Percentiles rank a stretch among this genome's conserved stretches.
Evolutionary conservation across 345 rosid genomes (phyloP).

Genomic region (Jatropha curcas): DNA sequence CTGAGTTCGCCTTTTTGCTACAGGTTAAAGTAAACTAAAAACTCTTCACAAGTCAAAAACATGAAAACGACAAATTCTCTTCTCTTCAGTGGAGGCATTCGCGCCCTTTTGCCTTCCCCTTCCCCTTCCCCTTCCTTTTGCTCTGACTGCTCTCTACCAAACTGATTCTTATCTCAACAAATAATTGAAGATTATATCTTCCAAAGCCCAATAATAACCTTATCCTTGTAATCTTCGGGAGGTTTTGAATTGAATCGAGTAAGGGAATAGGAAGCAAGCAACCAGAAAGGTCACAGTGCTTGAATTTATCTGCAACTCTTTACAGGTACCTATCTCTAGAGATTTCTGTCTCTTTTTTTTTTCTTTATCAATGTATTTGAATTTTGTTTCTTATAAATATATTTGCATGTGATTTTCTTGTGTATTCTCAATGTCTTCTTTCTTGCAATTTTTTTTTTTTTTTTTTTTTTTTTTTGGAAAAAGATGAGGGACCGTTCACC

Average conservation of each 20-base stretch:
- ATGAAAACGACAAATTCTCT: not conserved
- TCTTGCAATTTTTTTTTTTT: not conserved
- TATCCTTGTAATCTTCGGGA: no score
- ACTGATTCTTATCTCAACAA: no score
- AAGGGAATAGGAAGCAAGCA: no score
- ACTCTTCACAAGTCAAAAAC: slow-evolving; percentile 1
- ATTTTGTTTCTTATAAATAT: no score
- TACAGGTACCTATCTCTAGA: not conserved
- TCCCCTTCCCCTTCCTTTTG: not conserved
- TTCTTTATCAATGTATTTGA: not conserved
- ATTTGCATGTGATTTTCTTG: not conserved
- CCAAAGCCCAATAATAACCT: no score
- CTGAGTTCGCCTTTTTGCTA: no score
- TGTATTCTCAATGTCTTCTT: not conserved
- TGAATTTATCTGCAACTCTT: not conserved
- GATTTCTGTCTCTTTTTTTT: not conserved
- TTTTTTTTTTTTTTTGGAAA: not conserved
- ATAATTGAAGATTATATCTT: no score
- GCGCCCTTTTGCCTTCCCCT: not conserved
- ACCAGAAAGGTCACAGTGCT: no score
- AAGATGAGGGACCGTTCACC: not conserved
- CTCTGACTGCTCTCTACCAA: no score
- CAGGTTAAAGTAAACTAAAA: not conserved
- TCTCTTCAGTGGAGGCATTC: not conserved
- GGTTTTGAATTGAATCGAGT: no score